Conservation (phyloP, 352 stramenopile species). For the Globisporangium paroecandrum region DNA sequence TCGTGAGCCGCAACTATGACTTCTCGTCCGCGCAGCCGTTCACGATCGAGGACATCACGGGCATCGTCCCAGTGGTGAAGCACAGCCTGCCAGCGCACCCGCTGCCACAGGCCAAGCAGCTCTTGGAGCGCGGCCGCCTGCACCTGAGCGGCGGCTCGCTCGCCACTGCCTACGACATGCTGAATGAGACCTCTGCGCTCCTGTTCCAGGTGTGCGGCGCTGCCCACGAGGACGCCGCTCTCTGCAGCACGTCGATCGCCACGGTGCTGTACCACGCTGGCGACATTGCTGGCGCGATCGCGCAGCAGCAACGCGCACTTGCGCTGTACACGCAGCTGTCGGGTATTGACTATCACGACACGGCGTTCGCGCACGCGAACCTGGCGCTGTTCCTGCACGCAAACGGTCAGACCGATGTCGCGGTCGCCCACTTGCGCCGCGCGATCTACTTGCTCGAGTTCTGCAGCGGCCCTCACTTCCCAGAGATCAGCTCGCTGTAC, state of each 20-base stretch:
- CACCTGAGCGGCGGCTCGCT: conserved; percentile 75
- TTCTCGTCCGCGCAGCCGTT: conserved; percentile 80
- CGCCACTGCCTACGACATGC: conserved; percentile 76
- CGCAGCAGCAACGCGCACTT: conserved; percentile 87
- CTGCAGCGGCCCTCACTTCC: conserved; percentile 86
- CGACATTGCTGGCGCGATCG: conserved; percentile 86
- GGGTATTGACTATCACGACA: conserved; percentile 92
- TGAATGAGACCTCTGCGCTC: conserved; percentile 89
- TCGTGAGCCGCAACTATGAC: conserved; percentile 89
- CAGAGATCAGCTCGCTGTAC: conserved; percentile 89
- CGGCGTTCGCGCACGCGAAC: conserved; percentile 88
- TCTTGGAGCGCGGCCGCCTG: conserved; percentile 86
- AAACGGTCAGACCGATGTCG: conserved; percentile 79
- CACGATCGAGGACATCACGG: conserved; percentile 87
- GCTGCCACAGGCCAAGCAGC: conserved; percentile 72
- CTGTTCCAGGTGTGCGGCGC: conserved; percentile 93
- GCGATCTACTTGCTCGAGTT: conserved; percentile 93
- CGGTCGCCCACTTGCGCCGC: conserved; percentile 87
- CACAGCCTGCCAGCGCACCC: conserved; percentile 80
- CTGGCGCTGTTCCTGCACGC: conserved; percentile 91
- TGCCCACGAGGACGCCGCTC: conserved; percentile 90
- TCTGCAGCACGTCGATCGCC: conserved; percentile 90
- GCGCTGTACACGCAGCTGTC: conserved; percentile 90
- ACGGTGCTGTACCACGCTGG: conserved; percentile 91
- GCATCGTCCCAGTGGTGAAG: conserved; percentile 94